Conservation (phyloP, 2,329 filamentous ascomycete genomes). For the Alternaria infectoria region DNA sequence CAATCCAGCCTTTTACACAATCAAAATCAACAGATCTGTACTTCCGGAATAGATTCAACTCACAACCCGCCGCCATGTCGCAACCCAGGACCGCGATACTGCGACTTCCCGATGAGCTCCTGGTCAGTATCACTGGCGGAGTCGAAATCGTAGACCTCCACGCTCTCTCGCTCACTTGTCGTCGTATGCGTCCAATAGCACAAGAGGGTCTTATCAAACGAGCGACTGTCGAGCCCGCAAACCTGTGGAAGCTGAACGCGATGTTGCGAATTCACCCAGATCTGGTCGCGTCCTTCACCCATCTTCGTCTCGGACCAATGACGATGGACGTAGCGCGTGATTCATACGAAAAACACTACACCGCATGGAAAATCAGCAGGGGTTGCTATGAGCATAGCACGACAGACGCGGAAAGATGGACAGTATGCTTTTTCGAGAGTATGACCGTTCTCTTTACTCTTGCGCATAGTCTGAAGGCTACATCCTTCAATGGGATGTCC, state of each 20-base stretch:
- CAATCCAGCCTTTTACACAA: neutral
- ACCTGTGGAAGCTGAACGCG: neutral
- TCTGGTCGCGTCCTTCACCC: neutral
- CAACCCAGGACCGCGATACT: neutral
- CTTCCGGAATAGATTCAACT: neutral
- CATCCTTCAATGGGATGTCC: neutral
- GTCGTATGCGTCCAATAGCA: neutral
- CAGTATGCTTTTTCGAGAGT: neutral
- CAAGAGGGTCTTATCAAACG: neutral
- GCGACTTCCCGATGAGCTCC: neutral
- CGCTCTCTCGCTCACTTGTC: neutral
- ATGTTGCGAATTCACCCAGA: neutral
- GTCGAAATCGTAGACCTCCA: neutral
- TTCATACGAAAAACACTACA: neutral
- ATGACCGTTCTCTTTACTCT: neutral
- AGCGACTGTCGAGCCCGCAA: neutral
- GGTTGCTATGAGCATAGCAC: neutral
- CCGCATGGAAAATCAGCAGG: neutral
- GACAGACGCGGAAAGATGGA: neutral
- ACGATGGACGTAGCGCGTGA: neutral
- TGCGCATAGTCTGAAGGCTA: neutral
- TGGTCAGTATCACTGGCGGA: neutral
- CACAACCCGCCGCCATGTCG: neutral
- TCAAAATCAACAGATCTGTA: neutral
- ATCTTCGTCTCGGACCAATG: neutral